phyloP scores from a whole-genome alignment of 805 yeast genomes.

The Zygoascus flipseniorum region DNA sequence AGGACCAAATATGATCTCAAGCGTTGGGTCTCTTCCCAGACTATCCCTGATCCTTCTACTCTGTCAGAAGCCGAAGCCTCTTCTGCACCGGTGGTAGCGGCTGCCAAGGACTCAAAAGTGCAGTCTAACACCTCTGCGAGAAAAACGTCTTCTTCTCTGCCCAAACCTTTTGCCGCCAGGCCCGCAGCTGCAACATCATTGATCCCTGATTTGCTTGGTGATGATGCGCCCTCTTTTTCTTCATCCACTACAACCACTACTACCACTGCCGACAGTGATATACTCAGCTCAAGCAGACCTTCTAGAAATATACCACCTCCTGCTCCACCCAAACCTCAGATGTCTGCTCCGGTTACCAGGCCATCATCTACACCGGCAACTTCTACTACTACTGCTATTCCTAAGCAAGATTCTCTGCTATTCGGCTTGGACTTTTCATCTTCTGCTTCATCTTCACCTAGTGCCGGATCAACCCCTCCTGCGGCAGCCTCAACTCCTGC shows the following conservation, averaged over 20 bases:
- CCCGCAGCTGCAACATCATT: constrained; percentile 2
- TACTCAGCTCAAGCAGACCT: not conserved
- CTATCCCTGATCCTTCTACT: constrained; percentile 52
- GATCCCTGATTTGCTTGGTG: constrained; percentile 47
- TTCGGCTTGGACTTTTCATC: constrained; percentile 21
- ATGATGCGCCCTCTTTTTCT: not conserved
- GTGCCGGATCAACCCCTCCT: constrained; percentile 6
- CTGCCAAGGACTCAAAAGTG: not conserved
- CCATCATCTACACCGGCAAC: not conserved
- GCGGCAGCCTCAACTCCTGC: constrained; percentile 14
- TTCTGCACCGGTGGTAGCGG: not conserved
- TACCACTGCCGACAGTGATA: not conserved
- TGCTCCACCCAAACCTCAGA: not conserved
- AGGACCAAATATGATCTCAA: constrained; percentile 86
- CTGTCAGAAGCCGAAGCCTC: constrained; percentile 15
- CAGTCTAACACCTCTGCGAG: not conserved
- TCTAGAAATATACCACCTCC: not conserved
- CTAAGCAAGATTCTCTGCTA: constrained; percentile 8
- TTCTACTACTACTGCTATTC: constrained; percentile 1
- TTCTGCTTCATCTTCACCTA: constrained; percentile 8
- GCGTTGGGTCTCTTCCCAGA: constrained; percentile 64
- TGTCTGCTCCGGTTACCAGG: not conserved
- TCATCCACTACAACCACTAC: not conserved
- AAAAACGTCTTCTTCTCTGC: not conserved
- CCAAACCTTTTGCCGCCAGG: not conserved